A percentile compares a stretch with the other conserved stretches of the same genome.
Conservation (phyloP, 139 green algal genomes). For the Auxenochlorella protothecoides region DNA sequence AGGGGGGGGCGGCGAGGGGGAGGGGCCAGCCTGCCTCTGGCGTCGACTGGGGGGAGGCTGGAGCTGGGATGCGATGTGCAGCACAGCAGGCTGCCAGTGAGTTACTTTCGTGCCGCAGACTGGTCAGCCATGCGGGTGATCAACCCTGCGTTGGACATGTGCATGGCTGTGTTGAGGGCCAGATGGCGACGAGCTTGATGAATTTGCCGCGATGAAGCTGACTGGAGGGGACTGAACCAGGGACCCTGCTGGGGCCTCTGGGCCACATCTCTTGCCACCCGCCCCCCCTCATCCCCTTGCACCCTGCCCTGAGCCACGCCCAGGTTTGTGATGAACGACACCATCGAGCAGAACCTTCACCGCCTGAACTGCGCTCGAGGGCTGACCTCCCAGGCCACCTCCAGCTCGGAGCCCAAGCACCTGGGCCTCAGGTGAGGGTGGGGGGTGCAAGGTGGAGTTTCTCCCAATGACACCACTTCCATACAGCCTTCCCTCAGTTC, state of each 20-base stretch:
- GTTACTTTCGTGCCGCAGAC: background rate
- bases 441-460: no score
- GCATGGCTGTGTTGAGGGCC: no score
- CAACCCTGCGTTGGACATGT: no score
- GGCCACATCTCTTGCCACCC: background rate
- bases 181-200: no score
- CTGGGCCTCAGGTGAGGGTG: background rate
- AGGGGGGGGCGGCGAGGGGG: background rate
- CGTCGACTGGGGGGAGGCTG: background rate
- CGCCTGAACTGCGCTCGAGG: constrained; percentile 9
- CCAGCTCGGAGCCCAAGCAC: no score
- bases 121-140: background rate
- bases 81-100: background rate
- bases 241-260: background rate
- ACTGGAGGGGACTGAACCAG: background rate
- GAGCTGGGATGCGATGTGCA: background rate
- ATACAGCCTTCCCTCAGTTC: no score
- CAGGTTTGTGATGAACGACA: constrained; percentile 57
- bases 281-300: background rate
- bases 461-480: no score
- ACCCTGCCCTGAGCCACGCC: constrained; percentile 4
- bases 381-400: no score
- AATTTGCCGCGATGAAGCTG: no score
- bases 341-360: constrained; percentile 74
- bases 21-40: background rate